A percentile compares a stretch with the other conserved stretches of the same genome.
phyloP scores from a whole-genome alignment of 2,329 filamentous ascomycete species.

The Didymella lethalis region DNA sequence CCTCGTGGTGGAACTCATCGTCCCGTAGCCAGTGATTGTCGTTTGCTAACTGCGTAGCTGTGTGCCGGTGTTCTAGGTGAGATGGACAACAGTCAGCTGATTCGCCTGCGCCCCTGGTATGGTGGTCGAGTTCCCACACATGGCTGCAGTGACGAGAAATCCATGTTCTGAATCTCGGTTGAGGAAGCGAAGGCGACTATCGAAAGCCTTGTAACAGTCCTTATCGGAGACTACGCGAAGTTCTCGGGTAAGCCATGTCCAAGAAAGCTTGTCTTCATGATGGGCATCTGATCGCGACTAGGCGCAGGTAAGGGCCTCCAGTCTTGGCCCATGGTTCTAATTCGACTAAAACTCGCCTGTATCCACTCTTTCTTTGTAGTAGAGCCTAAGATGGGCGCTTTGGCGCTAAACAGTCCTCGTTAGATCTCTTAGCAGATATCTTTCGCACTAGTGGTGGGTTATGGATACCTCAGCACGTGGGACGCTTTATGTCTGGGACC shows the following conservation, averaged over 20 bases:
- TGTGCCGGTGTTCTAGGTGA: not conserved
- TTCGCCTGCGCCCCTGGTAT: not conserved
- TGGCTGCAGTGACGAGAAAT: not conserved
- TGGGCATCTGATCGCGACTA: not conserved
- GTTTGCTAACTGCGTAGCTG: not conserved
- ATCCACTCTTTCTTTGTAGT: not conserved
- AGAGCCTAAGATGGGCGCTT: not conserved
- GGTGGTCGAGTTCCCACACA: not conserved
- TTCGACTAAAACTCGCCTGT: not conserved
- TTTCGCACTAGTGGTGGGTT: not conserved
- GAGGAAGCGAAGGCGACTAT: conserved; percentile 2
- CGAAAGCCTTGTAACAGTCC: not conserved
- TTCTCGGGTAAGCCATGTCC: conserved; percentile 4
- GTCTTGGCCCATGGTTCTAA: not conserved
- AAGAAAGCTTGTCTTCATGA: not conserved
- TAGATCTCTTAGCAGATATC: not conserved
- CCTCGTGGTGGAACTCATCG: not conserved
- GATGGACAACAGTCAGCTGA: not conserved
- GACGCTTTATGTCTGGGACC: too few species aligned
- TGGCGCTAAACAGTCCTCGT: not conserved
- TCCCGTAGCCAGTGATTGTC: not conserved
- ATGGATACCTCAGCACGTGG: too few species aligned
- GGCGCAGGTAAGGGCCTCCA: too few species aligned
- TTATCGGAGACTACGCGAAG: not conserved
- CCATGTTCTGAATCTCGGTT: not conserved